Evolutionary conservation across 805 yeast genomes (phyloP), one percentile per base, ranked within the genome.

Genomic region (Debaryomyces hansenii): DNA sequence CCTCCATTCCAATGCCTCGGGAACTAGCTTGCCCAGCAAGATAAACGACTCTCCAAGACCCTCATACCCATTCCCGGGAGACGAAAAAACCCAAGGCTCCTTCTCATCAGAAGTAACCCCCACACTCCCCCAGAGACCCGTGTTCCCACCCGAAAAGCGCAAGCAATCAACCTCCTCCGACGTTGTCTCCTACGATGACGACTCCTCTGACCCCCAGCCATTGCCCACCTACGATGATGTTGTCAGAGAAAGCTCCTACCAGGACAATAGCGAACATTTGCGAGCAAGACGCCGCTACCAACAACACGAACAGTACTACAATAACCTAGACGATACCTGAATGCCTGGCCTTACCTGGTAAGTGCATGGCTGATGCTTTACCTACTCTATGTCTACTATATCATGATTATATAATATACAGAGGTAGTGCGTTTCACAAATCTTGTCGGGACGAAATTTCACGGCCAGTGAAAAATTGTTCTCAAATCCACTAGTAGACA

Each of bases 181-280:
- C 10, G 38, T 20, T 14, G 34, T 41, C 21, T 16, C 39, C 12
- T 39, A 39, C 14, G 45, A 27, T 7, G 36, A 21, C 4, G 37
- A 28, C 4, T 35, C 40, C 5, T 28, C 37, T 15, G 34, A 28
- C 4, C 38, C 49, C 29, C 40, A 46, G 21, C 43, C 37, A 10
- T 55, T 67, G 24, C 75, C 75, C 1, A 67, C 74, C 0, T 70
- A 70, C 51, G 72, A 68, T 32, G 75, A 69, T 24, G 74, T 62
- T 5, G 51, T 69, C 45, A 49, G 60, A 21, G 72, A 67, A 41
- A 48, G 55, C 18, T 51, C 57, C 14, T 62, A 52, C 45, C 73
- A 67, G 47, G 62, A 66, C 45, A 56, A 58, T 29, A 51, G 62
- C 37, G 73, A 69, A 41, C 70, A 69, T 41, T 55, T 53, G 41